Evolutionary conservation across 1,284 basidiomycete species (phyloP).

Genomic region (Chiua sp.): DNA sequence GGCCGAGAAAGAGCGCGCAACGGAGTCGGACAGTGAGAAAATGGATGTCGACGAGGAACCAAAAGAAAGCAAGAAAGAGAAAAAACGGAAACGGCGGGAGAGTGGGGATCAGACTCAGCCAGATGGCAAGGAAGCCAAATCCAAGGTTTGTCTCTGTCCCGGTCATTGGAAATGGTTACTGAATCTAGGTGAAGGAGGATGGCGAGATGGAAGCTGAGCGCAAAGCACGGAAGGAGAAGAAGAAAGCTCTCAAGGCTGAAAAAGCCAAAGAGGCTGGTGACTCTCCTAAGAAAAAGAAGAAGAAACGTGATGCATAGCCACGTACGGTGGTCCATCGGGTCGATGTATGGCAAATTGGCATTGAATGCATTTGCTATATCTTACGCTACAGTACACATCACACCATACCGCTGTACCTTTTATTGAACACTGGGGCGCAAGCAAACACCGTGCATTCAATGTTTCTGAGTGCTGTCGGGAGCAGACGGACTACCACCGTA

Average conservation of each 20-base stretch:
- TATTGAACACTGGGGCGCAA: too few species aligned
- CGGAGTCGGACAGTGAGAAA: slow-evolving; percentile 47
- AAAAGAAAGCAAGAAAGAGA: slow-evolving; percentile 63
- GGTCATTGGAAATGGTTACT: slow-evolving; percentile 7
- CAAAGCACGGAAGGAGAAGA: slow-evolving; percentile 77
- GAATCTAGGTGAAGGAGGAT: slow-evolving; percentile 34
- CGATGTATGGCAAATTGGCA: background rate
- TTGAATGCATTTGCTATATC: slow-evolving; percentile 7
- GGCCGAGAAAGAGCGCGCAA: slow-evolving; percentile 62
- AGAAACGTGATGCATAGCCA: slow-evolving; percentile 54
- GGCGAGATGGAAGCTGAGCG: slow-evolving; percentile 74
- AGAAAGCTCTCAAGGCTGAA: slow-evolving; percentile 73
- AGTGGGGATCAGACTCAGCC: slow-evolving; percentile 49
- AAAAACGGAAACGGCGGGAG: slow-evolving; percentile 75
- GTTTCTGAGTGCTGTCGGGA: too few species aligned
- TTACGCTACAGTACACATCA: background rate
- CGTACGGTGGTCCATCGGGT: too few species aligned
- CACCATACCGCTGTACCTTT: background rate
- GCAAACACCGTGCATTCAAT: too few species aligned
- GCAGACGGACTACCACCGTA: too few species aligned
- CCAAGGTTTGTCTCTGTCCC: slow-evolving; percentile 35
- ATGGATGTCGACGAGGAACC: slow-evolving; percentile 52
- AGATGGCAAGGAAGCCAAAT: slow-evolving; percentile 47
- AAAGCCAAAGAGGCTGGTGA: slow-evolving; percentile 63
- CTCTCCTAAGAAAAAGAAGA: slow-evolving; percentile 78